These are phyloP conservation scores for Crithidia acanthocephali DNA, from an alignment of 208 protist species.

Conservation along the genomic window DNA sequence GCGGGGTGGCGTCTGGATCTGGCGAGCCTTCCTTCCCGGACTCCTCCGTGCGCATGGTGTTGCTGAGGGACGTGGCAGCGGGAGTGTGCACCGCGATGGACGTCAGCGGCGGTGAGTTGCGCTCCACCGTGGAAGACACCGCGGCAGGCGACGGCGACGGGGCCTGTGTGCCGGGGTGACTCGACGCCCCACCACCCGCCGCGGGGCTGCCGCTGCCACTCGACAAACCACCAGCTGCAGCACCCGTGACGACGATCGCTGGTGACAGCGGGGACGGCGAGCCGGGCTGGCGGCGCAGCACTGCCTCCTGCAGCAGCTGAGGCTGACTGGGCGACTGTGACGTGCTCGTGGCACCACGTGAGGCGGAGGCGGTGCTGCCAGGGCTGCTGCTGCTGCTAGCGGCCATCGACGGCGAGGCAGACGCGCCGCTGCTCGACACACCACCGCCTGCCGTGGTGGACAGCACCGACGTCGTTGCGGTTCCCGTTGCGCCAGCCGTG, in stretches of 20 bases:
- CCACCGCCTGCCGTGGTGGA: background rate
- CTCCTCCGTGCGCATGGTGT: conserved; percentile 29
- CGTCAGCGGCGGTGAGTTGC: conserved; percentile 22
- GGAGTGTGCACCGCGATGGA: conserved; percentile 17
- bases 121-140: background rate
- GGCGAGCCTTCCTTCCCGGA: conserved; percentile 33
- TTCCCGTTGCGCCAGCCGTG: background rate
- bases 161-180: conserved; percentile 10
- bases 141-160: conserved; percentile 3
- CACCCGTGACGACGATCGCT: background rate
- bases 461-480: background rate
- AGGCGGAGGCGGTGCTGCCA: background rate
- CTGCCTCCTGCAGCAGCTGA: conserved; percentile 16
- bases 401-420: background rate
- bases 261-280: conserved; percentile 22
- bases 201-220: too few relatives aligned
- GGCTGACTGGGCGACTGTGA: conserved; percentile 16
- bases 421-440: background rate
- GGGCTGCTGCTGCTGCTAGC: conserved; percentile 13
- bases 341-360: conserved; percentile 1
- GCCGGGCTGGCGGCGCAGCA: conserved; percentile 11
- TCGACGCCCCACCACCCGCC: background rate
- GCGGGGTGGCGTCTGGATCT: conserved; percentile 33
- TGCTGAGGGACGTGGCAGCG: conserved; percentile 30
- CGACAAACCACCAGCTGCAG: background rate